Evolutionary conservation across 257 asterid genomes (phyloP).

Genomic region (Solanum arcanum): DNA sequence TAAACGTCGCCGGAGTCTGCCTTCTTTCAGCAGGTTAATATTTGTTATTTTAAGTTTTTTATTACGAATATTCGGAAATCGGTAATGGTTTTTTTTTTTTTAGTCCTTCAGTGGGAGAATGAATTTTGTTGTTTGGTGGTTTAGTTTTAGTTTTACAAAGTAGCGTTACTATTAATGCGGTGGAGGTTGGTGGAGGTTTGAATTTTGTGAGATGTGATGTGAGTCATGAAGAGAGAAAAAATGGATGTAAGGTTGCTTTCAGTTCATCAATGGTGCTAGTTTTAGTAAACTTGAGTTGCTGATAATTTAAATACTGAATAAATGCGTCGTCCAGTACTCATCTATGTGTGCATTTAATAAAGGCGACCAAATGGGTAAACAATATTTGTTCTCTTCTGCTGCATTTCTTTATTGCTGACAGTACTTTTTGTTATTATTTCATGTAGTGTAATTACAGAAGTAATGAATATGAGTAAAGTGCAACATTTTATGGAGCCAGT

Average conservation of each 20-base stretch:
- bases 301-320: background rate
- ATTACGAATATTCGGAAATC: background rate
- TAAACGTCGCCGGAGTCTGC: constrained; percentile 39
- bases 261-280: background rate
- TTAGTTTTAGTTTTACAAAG: background rate
- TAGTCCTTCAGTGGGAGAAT: background rate
- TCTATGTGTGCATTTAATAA: background rate
- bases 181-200: background rate
- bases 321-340: background rate
- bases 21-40: constrained; percentile 50
- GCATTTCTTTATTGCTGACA: background rate
- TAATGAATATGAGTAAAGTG: constrained; percentile 45
- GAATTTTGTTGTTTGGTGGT: background rate
- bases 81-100: background rate
- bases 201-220: background rate
- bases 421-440: background rate
- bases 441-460: constrained; percentile 60
- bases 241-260: background rate
- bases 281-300: background rate
- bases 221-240: background rate
- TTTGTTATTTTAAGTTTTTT: background rate
- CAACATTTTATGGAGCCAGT: constrained; percentile 65
- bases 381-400: background rate
- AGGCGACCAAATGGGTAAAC: background rate
- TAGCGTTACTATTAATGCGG: background rate